Evolutionary conservation across 2,329 filamentous ascomycete genomes (phyloP).

Genomic region (Byssothecium circinans): DNA sequence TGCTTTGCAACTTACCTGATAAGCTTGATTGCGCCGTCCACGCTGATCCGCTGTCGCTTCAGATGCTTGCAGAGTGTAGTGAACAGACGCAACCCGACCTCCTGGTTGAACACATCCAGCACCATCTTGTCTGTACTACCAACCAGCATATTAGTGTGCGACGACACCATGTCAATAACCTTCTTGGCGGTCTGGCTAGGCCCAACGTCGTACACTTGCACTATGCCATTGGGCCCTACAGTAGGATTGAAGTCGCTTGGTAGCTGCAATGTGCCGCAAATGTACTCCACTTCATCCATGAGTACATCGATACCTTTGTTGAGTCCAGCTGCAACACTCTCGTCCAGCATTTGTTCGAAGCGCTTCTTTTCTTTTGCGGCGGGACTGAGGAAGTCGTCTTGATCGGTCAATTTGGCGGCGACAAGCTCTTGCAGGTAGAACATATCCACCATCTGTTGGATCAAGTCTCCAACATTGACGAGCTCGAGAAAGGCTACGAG

Average conservation of each 20-base stretch:
- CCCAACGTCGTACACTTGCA: constrained; percentile 60
- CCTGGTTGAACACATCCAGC: constrained; percentile 97
- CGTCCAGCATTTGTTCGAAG: constrained; percentile 98
- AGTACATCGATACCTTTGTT: constrained; percentile 98
- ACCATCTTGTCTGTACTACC: constrained; percentile 97
- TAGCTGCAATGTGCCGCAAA: constrained; percentile 83
- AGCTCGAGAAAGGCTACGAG: constrained; percentile 95
- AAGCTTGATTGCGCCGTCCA: constrained; percentile 84
- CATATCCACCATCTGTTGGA: constrained; percentile 98
- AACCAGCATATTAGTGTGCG: constrained; percentile 88
- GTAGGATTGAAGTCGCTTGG: constrained; percentile 88
- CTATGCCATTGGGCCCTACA: constrained; percentile 36
- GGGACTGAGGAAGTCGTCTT: constrained; percentile 91
- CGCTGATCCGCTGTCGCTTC: constrained; percentile 90
- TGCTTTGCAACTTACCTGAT: constrained; percentile 60
- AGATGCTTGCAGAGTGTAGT: constrained; percentile 93
- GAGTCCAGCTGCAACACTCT: constrained; percentile 89
- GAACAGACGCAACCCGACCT: constrained; percentile 92
- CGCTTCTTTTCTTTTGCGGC: constrained; percentile 95
- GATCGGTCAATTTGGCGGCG: constrained; percentile 77
- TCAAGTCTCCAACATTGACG: constrained; percentile 96
- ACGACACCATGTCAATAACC: constrained; percentile 81
- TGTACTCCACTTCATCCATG: constrained; percentile 97
- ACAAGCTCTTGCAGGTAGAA: constrained; percentile 97
- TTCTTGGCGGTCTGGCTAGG: constrained; percentile 77